phyloP scores from a whole-genome alignment of 805 yeast species.

The Kurtzmaniella cleridarum region DNA sequence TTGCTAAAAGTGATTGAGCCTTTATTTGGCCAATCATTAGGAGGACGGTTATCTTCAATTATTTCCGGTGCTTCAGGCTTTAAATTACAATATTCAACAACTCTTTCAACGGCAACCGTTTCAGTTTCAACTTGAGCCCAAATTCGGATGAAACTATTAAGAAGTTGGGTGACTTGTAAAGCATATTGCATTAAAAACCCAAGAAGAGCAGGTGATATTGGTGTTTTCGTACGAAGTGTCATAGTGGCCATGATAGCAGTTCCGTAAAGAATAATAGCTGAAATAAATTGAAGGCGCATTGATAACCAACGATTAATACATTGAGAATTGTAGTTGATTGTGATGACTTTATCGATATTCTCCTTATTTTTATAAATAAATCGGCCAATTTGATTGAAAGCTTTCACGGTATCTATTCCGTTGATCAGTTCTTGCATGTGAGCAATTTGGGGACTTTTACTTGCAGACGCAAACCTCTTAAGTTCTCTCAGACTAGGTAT shows the following conservation, averaged over 20 bases:
- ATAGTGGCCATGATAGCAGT: slow-evolving; percentile 22
- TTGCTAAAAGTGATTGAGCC: slow-evolving; percentile 66
- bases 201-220: slow-evolving; percentile 27
- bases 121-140: slow-evolving; percentile 33
- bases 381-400: slow-evolving; percentile 25
- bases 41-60: slow-evolving; percentile 30
- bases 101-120: slow-evolving; percentile 31
- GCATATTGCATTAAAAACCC: slow-evolving; percentile 36
- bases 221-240: slow-evolving; percentile 17
- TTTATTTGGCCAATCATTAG: slow-evolving; percentile 60
- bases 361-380: slow-evolving; percentile 18
- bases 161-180: slow-evolving; percentile 23
- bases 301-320: slow-evolving; percentile 31
- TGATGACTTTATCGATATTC: slow-evolving; percentile 21
- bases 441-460: slow-evolving; percentile 28
- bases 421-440: slow-evolving; percentile 32
- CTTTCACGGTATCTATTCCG: slow-evolving; percentile 32
- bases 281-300: slow-evolving; percentile 31
- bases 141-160: slow-evolving; percentile 26
- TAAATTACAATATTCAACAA: slow-evolving; percentile 31
- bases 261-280: slow-evolving; percentile 26
- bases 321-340: slow-evolving; percentile 16
- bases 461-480: slow-evolving; percentile 26
- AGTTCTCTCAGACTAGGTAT: slow-evolving; percentile 33
- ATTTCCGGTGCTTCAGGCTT: slow-evolving; percentile 42